Conservation (phyloP, 2,329 filamentous ascomycete genomes). For the Exserohilum rostratum region DNA sequence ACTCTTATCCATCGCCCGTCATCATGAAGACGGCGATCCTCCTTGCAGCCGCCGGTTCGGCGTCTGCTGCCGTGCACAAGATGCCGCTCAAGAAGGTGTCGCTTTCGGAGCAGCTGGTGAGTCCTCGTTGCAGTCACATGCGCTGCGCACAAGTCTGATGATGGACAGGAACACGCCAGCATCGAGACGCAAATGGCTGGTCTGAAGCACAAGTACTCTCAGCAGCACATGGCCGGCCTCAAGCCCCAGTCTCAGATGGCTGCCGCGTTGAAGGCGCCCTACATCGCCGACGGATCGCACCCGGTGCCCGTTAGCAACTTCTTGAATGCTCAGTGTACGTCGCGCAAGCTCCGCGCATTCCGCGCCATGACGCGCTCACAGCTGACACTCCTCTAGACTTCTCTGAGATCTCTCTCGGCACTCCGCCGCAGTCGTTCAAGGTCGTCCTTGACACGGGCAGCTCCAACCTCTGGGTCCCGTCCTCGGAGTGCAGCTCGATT, state of each 20-base stretch:
- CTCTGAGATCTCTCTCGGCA: slow-evolving; percentile 92
- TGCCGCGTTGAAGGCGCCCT: slow-evolving; percentile 78
- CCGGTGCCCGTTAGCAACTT: slow-evolving; percentile 94
- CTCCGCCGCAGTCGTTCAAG: slow-evolving; percentile 94
- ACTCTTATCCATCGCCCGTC: slow-evolving; percentile 14
- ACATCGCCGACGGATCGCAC: slow-evolving; percentile 71
- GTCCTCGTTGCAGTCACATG: slow-evolving; percentile 46
- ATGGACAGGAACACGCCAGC: slow-evolving; percentile 70
- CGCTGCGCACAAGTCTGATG: slow-evolving; percentile 7
- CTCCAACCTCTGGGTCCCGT: slow-evolving; percentile 99
- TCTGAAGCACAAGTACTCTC: slow-evolving; percentile 85
- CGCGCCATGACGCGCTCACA: neutral
- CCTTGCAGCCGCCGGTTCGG: slow-evolving; percentile 78
- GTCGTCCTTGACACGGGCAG: slow-evolving; percentile 97
- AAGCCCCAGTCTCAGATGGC: slow-evolving; percentile 72
- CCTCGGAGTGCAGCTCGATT: slow-evolving; percentile 91
- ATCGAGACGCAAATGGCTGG: slow-evolving; percentile 81
- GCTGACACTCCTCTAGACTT: slow-evolving; percentile 67
- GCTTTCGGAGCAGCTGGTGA: slow-evolving; percentile 87
- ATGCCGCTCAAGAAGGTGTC: slow-evolving; percentile 98
- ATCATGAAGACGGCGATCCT: slow-evolving; percentile 86
- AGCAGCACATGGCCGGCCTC: slow-evolving; percentile 72
- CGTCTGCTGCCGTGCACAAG: slow-evolving; percentile 87
- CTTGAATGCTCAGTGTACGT: slow-evolving; percentile 96
- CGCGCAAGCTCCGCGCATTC: neutral